These are phyloP conservation scores for Dispira simplex DNA, from an alignment of 192 early-diverging fungal genomes.

Conservation along the genomic window DNA sequence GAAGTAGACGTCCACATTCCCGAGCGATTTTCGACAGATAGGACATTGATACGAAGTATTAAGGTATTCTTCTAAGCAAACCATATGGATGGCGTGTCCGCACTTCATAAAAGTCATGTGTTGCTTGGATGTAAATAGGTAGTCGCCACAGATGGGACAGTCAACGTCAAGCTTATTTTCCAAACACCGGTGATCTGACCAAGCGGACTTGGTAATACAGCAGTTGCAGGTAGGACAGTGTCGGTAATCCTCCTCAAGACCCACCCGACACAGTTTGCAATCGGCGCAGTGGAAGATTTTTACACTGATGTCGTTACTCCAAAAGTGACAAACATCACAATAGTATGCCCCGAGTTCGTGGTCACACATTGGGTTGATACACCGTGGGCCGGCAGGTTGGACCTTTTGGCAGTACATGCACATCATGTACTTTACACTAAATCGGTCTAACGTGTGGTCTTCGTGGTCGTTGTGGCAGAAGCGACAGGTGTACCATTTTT, in stretches of 20 bases:
- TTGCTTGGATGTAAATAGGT: constrained; percentile 76
- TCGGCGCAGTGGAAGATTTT: constrained; percentile 85
- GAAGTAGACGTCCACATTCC: constrained; percentile 71
- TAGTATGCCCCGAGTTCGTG: constrained; percentile 58
- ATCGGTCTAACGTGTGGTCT: constrained; percentile 50
- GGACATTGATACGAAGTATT: constrained; percentile 92
- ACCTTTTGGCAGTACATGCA: constrained; percentile 82
- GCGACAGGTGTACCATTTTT: constrained; percentile 53
- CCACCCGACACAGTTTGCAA: constrained; percentile 87
- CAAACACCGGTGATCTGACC: constrained; percentile 73
- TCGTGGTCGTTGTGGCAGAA: constrained; percentile 61
- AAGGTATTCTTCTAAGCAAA: constrained; percentile 69
- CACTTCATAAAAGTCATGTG: constrained; percentile 80
- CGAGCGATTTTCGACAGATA: constrained; percentile 81
- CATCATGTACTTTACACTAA: constrained; percentile 63
- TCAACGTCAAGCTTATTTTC: constrained; percentile 82
- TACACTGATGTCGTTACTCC: constrained; percentile 73
- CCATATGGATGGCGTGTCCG: constrained; percentile 83
- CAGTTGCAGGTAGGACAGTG: constrained; percentile 87
- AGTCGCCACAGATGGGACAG: constrained; percentile 95
- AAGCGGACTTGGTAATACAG: constrained; percentile 64
- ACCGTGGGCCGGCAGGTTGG: constrained; percentile 63
- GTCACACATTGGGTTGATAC: constrained; percentile 44
- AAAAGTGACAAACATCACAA: constrained; percentile 78
- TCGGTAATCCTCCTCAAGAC: constrained; percentile 67